Evolutionary conservation across 441 rosid species (phyloP).

Genomic region (Dalechampia spathulata): DNA sequence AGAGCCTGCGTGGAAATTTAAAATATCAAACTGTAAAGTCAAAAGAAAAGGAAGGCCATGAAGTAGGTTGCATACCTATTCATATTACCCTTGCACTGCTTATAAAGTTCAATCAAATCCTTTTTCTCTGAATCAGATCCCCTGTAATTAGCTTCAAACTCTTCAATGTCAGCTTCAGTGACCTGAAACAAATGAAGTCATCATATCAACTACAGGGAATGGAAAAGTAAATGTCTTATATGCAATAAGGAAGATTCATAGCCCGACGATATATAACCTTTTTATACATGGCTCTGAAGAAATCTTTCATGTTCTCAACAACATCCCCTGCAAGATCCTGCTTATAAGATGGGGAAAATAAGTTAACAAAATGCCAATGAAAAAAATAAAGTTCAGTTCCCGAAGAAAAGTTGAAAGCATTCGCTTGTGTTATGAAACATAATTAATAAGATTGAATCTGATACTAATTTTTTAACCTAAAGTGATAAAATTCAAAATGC

Average conservation of each 20-base stretch:
- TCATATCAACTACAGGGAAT: neutral
- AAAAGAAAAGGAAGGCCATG: neutral
- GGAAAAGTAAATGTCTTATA: constrained; percentile 2
- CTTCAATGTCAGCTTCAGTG: constrained; percentile 80
- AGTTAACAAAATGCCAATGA: neutral
- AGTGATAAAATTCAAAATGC: too few relatives aligned
- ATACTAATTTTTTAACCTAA: neutral
- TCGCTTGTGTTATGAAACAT: neutral
- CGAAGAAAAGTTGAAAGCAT: neutral
- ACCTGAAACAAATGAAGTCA: constrained; percentile 36
- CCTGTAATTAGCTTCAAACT: constrained; percentile 81
- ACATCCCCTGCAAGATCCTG: constrained; percentile 84
- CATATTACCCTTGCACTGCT: constrained; percentile 67
- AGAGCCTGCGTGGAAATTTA: constrained; percentile 41
- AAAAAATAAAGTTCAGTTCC: neutral
- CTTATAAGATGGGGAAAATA: constrained; percentile 10
- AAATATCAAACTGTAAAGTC: constrained; percentile 6
- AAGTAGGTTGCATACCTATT: constrained; percentile 37
- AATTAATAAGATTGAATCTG: neutral
- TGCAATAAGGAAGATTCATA: neutral
- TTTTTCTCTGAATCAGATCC: constrained; percentile 91
- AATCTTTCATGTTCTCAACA: constrained; percentile 61
- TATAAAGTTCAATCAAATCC: constrained; percentile 66
- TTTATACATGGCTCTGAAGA: constrained; percentile 63
- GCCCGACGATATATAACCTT: constrained; percentile 36